Evolutionary conservation across 768 basidiomycete genomes (phyloP), one percentile per base, ranked within the genome.

Genomic region (Lanmaoa pseudosensibilis): DNA sequence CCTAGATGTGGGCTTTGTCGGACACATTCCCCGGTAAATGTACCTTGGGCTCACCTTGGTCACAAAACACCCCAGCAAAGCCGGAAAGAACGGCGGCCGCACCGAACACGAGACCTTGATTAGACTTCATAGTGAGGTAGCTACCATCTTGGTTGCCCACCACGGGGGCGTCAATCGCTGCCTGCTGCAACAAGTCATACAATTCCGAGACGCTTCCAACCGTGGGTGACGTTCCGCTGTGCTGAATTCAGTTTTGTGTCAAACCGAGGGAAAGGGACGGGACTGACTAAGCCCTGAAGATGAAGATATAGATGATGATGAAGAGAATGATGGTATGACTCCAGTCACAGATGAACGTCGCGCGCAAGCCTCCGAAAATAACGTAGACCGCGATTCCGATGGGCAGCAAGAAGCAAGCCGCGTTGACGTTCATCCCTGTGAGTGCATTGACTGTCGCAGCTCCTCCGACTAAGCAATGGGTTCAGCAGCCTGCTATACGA

Each of bases 61-160:
- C 80, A 56, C 78, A 80, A 54, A 81, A 80, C 1, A 81, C 73
- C 1, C 80, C 78, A 0, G 79, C 66, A 55, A 80, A 79, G 6
- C 80, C 77, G 50, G 75, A 74, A 21, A 72, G 52, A 27, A 78
- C 68, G 2, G 67, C 69, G 7, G 73, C 70, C 19, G 73, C 73
- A 51, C 77, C 78, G 43, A 78, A 78, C 13, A 78, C 73, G 21
- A 80, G 64, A 7, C 74, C 78, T 54, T 77, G 73, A 41, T 77
- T 74, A 16, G 80, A 81, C 59, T 81, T 81, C 78, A 85, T 80
- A 0, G 83, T 84, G 34, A 83, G 56, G 59, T 83, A 84, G 50
- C 79, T 80, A 6, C 83, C 81, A 16, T 75, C 70, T 41, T 74
- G 59, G 58, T 83, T 84, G 9, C 83, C 82, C 0, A 56, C 57